phyloP scores from a whole-genome alignment of 2,329 filamentous ascomycete genomes.

The Truncatella angustata region DNA sequence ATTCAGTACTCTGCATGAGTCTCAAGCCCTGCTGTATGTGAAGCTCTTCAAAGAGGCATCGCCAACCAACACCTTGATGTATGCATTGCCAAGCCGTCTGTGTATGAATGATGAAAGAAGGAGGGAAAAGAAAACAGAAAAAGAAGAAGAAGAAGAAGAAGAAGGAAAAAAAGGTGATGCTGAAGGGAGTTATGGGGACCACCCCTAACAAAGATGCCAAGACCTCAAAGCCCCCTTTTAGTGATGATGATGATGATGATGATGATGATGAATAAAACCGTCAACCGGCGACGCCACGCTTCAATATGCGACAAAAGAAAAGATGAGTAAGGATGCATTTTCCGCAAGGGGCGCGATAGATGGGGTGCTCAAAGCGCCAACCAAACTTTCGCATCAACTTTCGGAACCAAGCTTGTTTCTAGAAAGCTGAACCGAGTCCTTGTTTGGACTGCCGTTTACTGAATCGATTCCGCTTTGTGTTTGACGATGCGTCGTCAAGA shows the following conservation, averaged over 20 bases:
- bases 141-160: neutral
- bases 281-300: constrained; percentile 10
- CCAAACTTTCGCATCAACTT: neutral
- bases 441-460: constrained; percentile 94
- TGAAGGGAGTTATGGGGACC: neutral
- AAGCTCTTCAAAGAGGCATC: neutral
- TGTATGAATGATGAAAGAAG: constrained; percentile 3
- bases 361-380: neutral
- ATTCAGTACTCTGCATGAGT: too few species aligned
- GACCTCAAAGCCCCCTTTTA: neutral
- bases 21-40: too few species aligned
- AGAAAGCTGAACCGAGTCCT: constrained; percentile 88
- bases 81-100: neutral
- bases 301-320: constrained; percentile 10
- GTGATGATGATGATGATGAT: too few species aligned
- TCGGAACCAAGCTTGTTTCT: constrained; percentile 17
- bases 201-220: neutral
- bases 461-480: constrained; percentile 65
- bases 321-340: neutral
- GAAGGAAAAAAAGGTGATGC: too few species aligned
- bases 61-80: neutral
- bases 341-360: neutral
- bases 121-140: neutral
- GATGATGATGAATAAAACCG: neutral
- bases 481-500: constrained; percentile 45